Base-by-base conservation (phyloP, 176 grass and related monocot species). In the Bolboschoenus planiculmis region DNA sequence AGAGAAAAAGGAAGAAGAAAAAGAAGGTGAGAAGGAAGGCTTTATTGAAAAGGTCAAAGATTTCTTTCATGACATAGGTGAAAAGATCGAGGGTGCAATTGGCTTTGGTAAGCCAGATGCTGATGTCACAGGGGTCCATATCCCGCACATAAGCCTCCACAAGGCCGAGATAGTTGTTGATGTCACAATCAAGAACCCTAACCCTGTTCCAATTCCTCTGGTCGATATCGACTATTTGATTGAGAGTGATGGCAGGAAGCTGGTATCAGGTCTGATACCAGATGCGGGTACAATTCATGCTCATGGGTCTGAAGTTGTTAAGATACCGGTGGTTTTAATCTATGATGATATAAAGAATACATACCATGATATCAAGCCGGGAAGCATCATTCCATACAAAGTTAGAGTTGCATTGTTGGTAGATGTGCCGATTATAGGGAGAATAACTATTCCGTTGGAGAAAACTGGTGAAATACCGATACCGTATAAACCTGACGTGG, bases 221-320 rank as follows among this genome's bases (percentile, higher is more conserved):
- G 85, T 95, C 13, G 96, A 98, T 91, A 98, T 98, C 56, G 87
- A 98, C 63, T 98, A 98, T 89, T 90, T 93, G 79, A 90, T 98
- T 63, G 96, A 98, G 74, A 95, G 92, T 74, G 92, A 95, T 74
- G 92, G 96, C 42, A 88, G 96, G 33, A 95, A 98, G 84, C 92
- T 98, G 35, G 91, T 98, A 10, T 91, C 96, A 2, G 96, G 96
- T 7, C 78, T 95, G 79, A 95, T 98, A 86, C 96, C 96, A 14
- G 92, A 98, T 84, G 96, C 92, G 56, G 96, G 96, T 72, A 98
- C 96, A 29, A 84, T 98, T 62, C 96, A 87, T 82, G 92, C 96
- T 3, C 96, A 91, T 68, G 90, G 96, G 37, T 77, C 94, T 11
- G 92, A 95, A 88, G 94, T 92, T 21, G 89, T 98, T 80, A 98